Base-by-base conservation (phyloP, 305 asterid species). In the Fraxinus baroniana region DNA sequence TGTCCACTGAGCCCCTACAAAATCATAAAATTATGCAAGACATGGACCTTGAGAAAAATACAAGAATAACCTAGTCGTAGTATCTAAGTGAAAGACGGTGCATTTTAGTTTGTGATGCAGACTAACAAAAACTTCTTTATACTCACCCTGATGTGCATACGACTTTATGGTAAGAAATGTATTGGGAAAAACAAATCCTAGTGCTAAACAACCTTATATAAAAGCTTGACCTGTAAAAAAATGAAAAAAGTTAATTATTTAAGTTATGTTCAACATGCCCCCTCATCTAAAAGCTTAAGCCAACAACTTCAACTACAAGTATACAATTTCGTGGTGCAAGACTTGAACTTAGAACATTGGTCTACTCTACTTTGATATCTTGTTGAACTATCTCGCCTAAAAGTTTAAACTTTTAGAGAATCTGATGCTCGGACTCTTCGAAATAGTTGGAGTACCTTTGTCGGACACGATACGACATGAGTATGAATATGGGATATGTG, bases 1-100 rank as follows among this genome's bases (percentile, higher is more conserved):
- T 20, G 99, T 95, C 99, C 99, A 95, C 89, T 94, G 99, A 81
- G 99, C 99, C 86, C 98, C 99, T 95, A 83, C 36, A 68, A 81
- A 78, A 78, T 57, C 28, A 26, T 28, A 46, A 52, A 37, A 26
- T 80, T 77, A 84, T 86, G 85, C 46, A 78, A 74, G 79, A 83
- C 52, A 62, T 13, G 72, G 76, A 62, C 64, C 83, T 72, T 79
- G 57, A 37, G 12, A 78, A 77, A 18, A 35, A 57, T 41, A 76
- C 8, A 80, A 35, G 64, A 75, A 82, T 78, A 77, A 82, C 80
- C 49, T 78, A 80, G 17, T 83, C 49, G 52, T 32, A 15, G 28
- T 80, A 83, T 64, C 22, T 62, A 62, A 13, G 76, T 44, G 73
- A 4, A 74, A 44, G 26, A 76, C 57, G 70, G 32, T 44, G 20